Conservation (phyloP, 73 alveolate genomes). For the Tetrahymena elliotti region DNA sequence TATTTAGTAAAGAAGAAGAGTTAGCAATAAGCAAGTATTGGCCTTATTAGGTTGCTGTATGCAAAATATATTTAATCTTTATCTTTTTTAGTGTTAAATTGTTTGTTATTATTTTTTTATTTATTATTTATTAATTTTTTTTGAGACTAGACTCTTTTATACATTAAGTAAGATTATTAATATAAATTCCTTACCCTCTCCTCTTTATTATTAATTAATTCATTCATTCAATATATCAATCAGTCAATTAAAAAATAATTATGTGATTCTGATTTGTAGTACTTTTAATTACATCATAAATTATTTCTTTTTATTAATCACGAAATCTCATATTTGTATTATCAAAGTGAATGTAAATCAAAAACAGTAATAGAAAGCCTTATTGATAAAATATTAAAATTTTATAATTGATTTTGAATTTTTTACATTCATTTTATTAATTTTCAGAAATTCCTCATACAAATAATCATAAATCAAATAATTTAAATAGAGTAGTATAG, state of each 20-base stretch:
- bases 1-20: neutral
- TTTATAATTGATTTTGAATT: neutral
- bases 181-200: neutral
- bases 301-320: too few species aligned
- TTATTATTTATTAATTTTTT: too few species aligned
- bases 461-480: too few species aligned
- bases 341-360: neutral
- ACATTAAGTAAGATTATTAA: neutral
- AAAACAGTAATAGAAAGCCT: neutral
- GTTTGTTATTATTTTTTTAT: too few species aligned
- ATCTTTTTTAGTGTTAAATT: neutral
- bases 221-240: neutral
- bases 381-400: neutral
- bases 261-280: neutral
- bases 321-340: neutral
- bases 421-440: neutral
- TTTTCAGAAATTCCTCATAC: neutral
- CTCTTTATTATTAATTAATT: neutral
- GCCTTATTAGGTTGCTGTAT: neutral
- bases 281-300: neutral
- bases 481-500: neutral
- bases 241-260: too few species aligned
- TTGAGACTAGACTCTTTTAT: neutral
- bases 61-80: neutral
- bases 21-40: neutral